A percentile compares a stretch with the other conserved stretches of the same genome.
Conservation (phyloP, 139 green algal species). For the Desmodesmus armatus region DNA sequence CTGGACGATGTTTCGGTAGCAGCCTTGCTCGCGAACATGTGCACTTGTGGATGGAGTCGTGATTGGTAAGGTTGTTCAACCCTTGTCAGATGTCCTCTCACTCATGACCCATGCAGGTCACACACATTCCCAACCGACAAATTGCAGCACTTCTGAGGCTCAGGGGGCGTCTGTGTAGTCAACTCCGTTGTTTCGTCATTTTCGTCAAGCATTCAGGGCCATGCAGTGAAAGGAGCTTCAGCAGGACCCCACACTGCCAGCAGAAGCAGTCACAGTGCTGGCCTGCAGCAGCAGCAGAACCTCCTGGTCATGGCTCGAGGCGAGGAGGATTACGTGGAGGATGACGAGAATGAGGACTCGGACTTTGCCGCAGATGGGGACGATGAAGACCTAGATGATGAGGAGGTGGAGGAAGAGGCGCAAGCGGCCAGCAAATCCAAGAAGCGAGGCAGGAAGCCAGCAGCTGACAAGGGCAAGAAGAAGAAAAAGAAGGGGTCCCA, state of each 20-base stretch:
- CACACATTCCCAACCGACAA: no score
- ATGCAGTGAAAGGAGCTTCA: neutral
- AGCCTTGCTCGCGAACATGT: no score
- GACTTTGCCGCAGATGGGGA: constrained; percentile 26
- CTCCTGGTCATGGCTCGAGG: neutral
- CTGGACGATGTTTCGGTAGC: no score
- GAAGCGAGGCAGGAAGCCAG: no score
- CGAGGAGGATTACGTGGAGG: constrained; percentile 1
- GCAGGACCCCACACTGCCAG: neutral
- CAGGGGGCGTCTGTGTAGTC: no score
- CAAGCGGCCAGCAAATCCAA: neutral
- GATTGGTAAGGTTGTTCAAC: no score
- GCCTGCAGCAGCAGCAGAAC: constrained; percentile 10
- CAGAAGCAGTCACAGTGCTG: neutral
- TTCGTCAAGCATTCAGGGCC: neutral
- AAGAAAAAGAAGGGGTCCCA: constrained; percentile 27
- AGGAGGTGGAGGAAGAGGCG: constrained; percentile 39
- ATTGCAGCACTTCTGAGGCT: no score
- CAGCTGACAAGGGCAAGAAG: neutral
- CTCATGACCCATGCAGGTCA: no score
- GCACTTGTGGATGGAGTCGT: no score
- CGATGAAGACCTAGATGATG: constrained; percentile 24
- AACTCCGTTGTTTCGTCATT: no score
- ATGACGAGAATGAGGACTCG: neutral
- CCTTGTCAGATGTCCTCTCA: no score